Percentiles rank a stretch among this genome's conserved stretches.
Conservation (phyloP, 2,329 filamentous ascomycete species). For the Bipolaris sorokiniana region DNA sequence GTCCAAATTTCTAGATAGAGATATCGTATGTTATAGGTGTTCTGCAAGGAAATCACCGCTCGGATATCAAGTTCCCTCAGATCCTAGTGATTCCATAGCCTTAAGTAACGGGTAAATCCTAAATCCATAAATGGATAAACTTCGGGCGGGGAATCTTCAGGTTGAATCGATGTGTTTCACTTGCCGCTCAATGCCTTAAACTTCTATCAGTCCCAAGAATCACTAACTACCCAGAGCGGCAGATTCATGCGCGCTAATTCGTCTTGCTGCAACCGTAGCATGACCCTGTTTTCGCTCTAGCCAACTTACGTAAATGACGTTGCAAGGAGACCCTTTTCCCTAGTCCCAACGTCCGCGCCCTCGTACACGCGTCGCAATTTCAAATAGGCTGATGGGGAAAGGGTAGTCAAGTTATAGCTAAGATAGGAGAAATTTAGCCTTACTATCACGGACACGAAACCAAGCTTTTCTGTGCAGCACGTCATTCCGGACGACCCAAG, state of each 20-base stretch:
- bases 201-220: background rate
- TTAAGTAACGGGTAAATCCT: background rate
- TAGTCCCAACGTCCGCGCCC: background rate
- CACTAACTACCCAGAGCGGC: background rate
- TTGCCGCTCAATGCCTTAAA: background rate
- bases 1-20: background rate
- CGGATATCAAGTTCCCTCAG: background rate
- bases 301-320: background rate
- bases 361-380: slow-evolving; percentile 2
- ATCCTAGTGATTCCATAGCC: background rate
- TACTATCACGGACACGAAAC: background rate
- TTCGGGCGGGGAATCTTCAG: background rate
- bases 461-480: slow-evolving; percentile 5
- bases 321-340: no score
- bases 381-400: background rate
- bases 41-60: background rate
- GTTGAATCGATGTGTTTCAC: slow-evolving; percentile 1
- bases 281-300: background rate
- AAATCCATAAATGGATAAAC: background rate
- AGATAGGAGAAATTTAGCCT: background rate
- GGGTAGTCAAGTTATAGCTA: background rate
- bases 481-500: slow-evolving; percentile 1
- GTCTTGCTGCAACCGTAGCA: background rate
- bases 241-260: background rate
- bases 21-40: background rate